Percentiles rank a stretch among this genome's conserved stretches.
Evolutionary conservation across 257 asterid genomes (phyloP).

Genomic region (Salvia splendens): DNA sequence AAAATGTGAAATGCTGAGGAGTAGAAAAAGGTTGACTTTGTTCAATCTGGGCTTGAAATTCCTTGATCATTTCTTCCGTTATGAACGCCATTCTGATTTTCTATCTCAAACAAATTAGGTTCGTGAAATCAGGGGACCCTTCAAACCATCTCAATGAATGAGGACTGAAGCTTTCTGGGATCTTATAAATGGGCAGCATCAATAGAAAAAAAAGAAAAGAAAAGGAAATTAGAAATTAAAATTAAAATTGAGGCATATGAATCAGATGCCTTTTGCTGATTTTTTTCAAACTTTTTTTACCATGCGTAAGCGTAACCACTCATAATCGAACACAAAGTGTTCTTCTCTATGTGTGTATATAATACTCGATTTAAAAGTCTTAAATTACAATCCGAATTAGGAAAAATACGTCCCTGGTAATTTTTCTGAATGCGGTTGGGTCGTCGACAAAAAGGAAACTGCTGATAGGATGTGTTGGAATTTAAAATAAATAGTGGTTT

Average conservation of each 20-base stretch:
- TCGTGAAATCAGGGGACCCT: not conserved
- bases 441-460: too few relatives aligned
- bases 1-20: constrained; percentile 11
- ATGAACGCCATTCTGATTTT: constrained; percentile 50
- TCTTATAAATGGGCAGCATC: constrained; percentile 23
- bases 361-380: too few relatives aligned
- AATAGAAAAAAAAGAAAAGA: not conserved
- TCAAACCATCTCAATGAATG: too few relatives aligned
- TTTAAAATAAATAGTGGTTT: too few relatives aligned
- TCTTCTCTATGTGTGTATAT: too few relatives aligned
- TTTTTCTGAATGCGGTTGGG: too few relatives aligned
- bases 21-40: constrained; percentile 42
- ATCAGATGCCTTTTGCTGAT: constrained; percentile 26
- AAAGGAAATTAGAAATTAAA: not conserved
- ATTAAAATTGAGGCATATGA: not conserved
- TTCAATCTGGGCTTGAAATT: constrained; percentile 56
- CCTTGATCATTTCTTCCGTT: constrained; percentile 69
- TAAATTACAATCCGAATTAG: too few relatives aligned
- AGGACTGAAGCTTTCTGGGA: constrained; percentile 30
- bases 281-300: constrained; percentile 22
- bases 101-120: constrained; percentile 9
- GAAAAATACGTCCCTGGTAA: too few relatives aligned
- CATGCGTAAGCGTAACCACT: not conserved
- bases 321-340: too few relatives aligned
- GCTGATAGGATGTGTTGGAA: too few relatives aligned